Percentiles rank a stretch among this genome's conserved stretches.
Evolutionary conservation across 345 rosid genomes (phyloP).

Genomic region (Eucalyptus shirleyi): DNA sequence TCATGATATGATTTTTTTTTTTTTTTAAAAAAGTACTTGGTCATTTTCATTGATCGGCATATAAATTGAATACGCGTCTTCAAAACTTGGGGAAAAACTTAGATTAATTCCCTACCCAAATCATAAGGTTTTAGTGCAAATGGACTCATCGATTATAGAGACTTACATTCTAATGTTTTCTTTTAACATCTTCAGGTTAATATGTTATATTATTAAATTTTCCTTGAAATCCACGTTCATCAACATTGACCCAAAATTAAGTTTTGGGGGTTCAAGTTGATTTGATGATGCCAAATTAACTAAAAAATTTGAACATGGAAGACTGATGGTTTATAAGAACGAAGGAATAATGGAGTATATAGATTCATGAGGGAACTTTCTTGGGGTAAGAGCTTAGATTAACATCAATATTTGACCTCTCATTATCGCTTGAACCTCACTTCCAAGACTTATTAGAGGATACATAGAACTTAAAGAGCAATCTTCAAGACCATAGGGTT

Average conservation of each 20-base stretch:
- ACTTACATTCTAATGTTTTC: background rate
- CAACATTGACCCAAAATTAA: background rate
- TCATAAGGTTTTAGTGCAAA: background rate
- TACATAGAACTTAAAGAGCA: background rate
- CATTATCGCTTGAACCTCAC: background rate
- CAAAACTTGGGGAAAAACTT: background rate
- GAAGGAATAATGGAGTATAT: background rate
- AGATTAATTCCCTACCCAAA: background rate
- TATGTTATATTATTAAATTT: background rate
- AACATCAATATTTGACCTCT: background rate
- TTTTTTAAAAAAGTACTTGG: background rate
- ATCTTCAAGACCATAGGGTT: background rate
- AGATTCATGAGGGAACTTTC: background rate
- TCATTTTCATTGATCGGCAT: background rate
- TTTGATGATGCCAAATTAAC: background rate
- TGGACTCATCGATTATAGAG: background rate
- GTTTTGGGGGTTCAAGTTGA: background rate
- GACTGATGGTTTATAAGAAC: background rate
- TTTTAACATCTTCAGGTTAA: background rate
- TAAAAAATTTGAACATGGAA: background rate
- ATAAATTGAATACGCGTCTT: background rate
- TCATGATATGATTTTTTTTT: background rate
- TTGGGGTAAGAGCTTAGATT: background rate
- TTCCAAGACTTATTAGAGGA: background rate
- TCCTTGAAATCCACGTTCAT: background rate